Evolutionary conservation across 306 rosid species (phyloP).

Genomic region (Dalbergia cochinchinensis): DNA sequence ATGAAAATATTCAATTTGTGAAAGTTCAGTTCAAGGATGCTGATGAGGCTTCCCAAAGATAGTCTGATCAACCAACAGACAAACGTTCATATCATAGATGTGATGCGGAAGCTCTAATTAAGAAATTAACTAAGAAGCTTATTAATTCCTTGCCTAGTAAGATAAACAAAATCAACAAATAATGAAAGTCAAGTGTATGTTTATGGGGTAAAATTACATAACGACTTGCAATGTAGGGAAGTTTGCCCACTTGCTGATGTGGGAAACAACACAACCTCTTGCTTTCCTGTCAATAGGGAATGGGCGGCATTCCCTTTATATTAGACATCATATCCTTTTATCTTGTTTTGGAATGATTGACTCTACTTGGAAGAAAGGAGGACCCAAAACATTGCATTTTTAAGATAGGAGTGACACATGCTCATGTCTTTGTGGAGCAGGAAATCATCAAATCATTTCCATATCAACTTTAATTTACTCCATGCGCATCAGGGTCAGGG

Average conservation of each 20-base stretch:
- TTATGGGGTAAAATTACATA: too few species aligned
- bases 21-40: background rate
- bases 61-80: background rate
- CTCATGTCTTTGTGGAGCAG: background rate
- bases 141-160: background rate
- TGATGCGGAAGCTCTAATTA: background rate
- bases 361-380: background rate
- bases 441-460: background rate
- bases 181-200: too few species aligned
- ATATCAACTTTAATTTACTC: background rate
- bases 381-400: conserved; percentile 4
- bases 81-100: background rate
- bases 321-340: background rate
- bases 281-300: background rate
- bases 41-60: background rate
- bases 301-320: background rate
- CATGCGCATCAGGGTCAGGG: background rate
- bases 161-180: too few species aligned
- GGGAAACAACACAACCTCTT: background rate
- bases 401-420: background rate
- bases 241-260: too few species aligned
- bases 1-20: background rate
- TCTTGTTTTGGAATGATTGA: conserved; percentile 22
- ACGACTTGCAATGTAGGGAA: too few species aligned
- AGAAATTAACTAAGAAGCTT: background rate